Percentiles rank a stretch among this genome's conserved stretches.
Evolutionary conservation across 2,329 filamentous ascomycete genomes (phyloP).

Genomic region (Nigrospora sphaerica): DNA sequence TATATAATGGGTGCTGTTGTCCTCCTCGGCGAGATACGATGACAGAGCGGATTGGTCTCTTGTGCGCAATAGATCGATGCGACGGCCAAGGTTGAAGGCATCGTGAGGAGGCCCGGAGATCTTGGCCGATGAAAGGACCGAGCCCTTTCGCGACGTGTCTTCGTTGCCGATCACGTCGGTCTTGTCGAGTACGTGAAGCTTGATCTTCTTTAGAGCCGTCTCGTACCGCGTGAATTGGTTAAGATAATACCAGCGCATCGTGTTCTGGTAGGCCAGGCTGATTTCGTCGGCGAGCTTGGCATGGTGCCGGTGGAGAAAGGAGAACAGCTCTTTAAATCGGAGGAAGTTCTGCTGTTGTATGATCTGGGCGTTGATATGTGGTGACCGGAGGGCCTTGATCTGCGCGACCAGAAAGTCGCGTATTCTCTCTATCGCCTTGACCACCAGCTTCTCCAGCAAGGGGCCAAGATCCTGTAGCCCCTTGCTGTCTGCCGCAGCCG

Average conservation of each 20-base stretch:
- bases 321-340: conserved; percentile 79
- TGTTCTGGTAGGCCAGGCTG: conserved; percentile 89
- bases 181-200: conserved; percentile 74
- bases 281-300: conserved; percentile 83
- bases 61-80: conserved; percentile 73
- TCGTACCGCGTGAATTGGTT: conserved; percentile 88
- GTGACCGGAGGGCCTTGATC: conserved; percentile 88
- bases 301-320: conserved; percentile 78
- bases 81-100: conserved; percentile 80
- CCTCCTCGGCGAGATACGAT: conserved; percentile 87
- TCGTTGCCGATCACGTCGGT: conserved; percentile 79
- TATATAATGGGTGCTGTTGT: conserved; percentile 76
- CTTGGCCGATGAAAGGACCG: conserved; percentile 45
- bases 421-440: conserved; percentile 90
- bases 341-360: conserved; percentile 92
- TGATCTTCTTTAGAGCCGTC: conserved; percentile 75
- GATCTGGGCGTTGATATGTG: conserved; percentile 94
- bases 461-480: conserved; percentile 80
- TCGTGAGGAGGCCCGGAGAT: conserved; percentile 62
- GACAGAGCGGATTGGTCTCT: conserved; percentile 70
- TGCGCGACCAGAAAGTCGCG: conserved; percentile 90
- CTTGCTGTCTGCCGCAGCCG: conserved; percentile 51
- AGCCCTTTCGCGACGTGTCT: conserved; percentile 58
- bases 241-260: conserved; percentile 97
- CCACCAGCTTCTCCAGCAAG: conserved; percentile 73